A percentile compares a stretch with the other conserved stretches of the same genome.
phyloP scores from a whole-genome alignment of 2,329 filamentous ascomycete species.

The Anisogramma anomala region DNA sequence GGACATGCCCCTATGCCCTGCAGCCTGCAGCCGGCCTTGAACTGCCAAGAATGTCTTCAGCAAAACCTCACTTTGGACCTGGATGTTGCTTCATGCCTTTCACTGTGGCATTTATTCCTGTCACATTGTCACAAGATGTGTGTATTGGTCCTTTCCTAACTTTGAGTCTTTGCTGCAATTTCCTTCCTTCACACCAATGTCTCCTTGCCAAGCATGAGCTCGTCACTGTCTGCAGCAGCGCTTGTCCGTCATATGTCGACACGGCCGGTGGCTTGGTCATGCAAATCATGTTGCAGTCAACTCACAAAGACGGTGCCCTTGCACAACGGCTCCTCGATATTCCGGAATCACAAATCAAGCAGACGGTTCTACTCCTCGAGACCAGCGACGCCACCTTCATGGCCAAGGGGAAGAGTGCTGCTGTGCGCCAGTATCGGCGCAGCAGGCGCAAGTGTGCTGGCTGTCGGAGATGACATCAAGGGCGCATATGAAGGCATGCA shows the following conservation, averaged over 20 bases:
- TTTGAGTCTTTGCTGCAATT: background rate
- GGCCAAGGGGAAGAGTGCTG: constrained; percentile 26
- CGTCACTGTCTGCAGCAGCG: constrained; percentile 9
- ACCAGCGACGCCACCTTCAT: constrained; percentile 2
- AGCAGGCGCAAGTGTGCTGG: constrained; percentile 35
- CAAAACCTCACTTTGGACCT: too few species aligned
- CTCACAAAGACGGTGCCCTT: background rate
- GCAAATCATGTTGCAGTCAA: constrained; percentile 9
- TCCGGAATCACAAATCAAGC: background rate
- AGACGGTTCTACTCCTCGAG: constrained; percentile 6
- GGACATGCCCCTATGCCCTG: too few species aligned
- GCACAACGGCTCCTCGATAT: background rate
- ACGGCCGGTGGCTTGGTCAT: constrained; percentile 9
- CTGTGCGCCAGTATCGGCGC: constrained; percentile 41
- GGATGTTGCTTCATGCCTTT: too few species aligned
- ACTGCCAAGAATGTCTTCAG: too few species aligned
- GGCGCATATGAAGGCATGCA: constrained; percentile 64
- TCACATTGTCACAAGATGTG: background rate
- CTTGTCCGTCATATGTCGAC: constrained; percentile 9
- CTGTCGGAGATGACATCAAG: constrained; percentile 59
- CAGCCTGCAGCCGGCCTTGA: too few species aligned
- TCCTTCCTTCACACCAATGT: background rate
- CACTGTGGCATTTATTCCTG: too few species aligned
- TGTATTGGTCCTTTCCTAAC: background rate
- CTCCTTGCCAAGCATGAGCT: constrained; percentile 9